Conservation (phyloP, 495 filamentous ascomycete species). For the Penicillium tannophilum region DNA sequence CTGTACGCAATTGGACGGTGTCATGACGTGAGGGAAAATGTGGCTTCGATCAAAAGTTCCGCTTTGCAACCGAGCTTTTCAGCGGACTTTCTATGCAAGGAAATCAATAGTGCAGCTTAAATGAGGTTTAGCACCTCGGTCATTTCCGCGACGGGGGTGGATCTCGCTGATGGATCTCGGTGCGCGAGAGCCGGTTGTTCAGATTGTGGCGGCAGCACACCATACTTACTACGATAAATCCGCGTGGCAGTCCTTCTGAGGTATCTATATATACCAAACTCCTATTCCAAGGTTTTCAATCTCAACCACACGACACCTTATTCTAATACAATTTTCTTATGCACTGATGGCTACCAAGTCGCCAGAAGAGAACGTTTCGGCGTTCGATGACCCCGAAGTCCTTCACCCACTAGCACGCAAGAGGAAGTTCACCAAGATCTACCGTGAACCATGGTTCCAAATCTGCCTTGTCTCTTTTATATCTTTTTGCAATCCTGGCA, state of each 20-base stretch:
- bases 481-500: constrained; percentile 81
- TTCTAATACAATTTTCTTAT: no score
- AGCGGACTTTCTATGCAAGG: no score
- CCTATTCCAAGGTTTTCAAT: no score
- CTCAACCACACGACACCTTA: no score
- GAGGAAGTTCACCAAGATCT: not conserved
- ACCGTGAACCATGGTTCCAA: constrained; percentile 38
- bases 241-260: no score
- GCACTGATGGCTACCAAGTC: not conserved
- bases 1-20: not conserved
- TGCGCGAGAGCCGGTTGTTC: not conserved
- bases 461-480: constrained; percentile 56
- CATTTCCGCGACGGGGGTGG: no score
- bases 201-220: no score
- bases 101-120: not conserved
- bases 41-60: not conserved
- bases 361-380: not conserved
- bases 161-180: not conserved
- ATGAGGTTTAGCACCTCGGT: not conserved
- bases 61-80: no score
- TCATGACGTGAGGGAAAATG: not conserved
- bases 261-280: no score
- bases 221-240: no score
- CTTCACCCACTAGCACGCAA: not conserved
- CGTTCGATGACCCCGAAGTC: no score